These are phyloP conservation scores for Leccinum ochraceum DNA, from an alignment of 768 basidiomycete species.

Conservation along the genomic window DNA sequence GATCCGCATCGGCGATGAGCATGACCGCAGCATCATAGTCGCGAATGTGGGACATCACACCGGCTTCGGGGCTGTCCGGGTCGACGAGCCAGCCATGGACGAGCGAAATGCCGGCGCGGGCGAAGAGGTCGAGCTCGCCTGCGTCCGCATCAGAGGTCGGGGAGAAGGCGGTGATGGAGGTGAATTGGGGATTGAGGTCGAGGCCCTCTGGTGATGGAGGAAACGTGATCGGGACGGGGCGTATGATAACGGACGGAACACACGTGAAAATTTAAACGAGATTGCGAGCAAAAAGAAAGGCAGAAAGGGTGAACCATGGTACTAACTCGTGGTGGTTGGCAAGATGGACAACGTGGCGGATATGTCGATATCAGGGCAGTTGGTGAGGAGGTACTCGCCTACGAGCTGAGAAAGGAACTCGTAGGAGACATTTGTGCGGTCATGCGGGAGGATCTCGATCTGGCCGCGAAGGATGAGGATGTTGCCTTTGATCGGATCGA, in stretches of 20 bases:
- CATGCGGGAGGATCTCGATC: conserved; percentile 67
- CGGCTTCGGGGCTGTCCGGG: conserved; percentile 54
- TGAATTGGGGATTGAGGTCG: conserved; percentile 87
- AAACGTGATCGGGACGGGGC: not conserved
- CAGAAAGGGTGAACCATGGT: not conserved
- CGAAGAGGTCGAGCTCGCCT: conserved; percentile 83
- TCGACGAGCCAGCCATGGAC: conserved; percentile 79
- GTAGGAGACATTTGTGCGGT: conserved; percentile 75
- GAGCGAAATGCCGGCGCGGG: conserved; percentile 76
- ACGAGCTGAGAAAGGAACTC: conserved; percentile 82
- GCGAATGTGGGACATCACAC: conserved; percentile 48
- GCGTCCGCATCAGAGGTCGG: conserved; percentile 51
- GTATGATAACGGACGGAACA: not conserved
- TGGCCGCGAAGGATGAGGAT: conserved; percentile 84
- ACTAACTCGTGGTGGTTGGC: conserved; percentile 74
- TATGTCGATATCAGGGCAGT: conserved; percentile 43
- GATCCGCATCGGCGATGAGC: conserved; percentile 71
- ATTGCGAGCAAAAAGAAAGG: not conserved
- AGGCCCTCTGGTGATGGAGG: conserved; percentile 62
- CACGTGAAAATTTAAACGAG: not conserved
- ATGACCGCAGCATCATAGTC: conserved; percentile 79
- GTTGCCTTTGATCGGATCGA: conserved; percentile 56
- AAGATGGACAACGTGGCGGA: conserved; percentile 33
- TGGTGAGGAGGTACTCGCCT: conserved; percentile 74
- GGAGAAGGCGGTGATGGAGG: conserved; percentile 63